Evolutionary conservation across 306 rosid species (phyloP).

Genomic region (Lagenaria siceraria): DNA sequence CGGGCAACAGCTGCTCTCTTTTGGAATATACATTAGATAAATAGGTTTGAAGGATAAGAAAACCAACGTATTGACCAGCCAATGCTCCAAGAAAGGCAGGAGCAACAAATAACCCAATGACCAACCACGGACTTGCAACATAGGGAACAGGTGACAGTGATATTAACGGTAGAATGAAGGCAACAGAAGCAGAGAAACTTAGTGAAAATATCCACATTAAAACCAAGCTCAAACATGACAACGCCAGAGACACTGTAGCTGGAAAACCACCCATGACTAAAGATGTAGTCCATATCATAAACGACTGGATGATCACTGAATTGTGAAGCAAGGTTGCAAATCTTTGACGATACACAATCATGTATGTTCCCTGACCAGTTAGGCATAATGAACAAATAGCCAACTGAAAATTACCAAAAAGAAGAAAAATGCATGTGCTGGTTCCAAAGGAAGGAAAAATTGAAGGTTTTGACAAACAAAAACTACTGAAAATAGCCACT

Average conservation of each 20-base stretch:
- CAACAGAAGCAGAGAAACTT: slow-evolving; percentile 42
- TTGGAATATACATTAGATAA: slow-evolving; percentile 41
- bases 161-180: slow-evolving; percentile 49
- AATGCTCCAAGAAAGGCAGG: slow-evolving; percentile 90
- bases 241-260: slow-evolving; percentile 61
- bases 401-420: slow-evolving; percentile 9
- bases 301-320: slow-evolving; percentile 79
- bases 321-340: slow-evolving; percentile 64
- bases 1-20: slow-evolving; percentile 33
- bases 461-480: not conserved
- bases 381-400: slow-evolving; percentile 17
- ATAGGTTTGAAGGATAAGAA: slow-evolving; percentile 46
- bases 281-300: slow-evolving; percentile 77
- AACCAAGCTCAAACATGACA: slow-evolving; percentile 55
- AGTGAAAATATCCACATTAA: slow-evolving; percentile 67
- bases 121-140: slow-evolving; percentile 82
- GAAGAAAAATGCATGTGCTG: not conserved
- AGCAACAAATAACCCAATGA: slow-evolving; percentile 70
- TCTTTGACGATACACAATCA: slow-evolving; percentile 65
- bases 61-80: slow-evolving; percentile 81
- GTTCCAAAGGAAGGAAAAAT: not conserved
- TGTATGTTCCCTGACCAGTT: slow-evolving; percentile 61
- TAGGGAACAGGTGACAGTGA: slow-evolving; percentile 73
- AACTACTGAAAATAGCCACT: not conserved
- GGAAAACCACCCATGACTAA: slow-evolving; percentile 80